phyloP scores from a whole-genome alignment of 805 yeast genomes.

The Nakazawaea holstii region DNA sequence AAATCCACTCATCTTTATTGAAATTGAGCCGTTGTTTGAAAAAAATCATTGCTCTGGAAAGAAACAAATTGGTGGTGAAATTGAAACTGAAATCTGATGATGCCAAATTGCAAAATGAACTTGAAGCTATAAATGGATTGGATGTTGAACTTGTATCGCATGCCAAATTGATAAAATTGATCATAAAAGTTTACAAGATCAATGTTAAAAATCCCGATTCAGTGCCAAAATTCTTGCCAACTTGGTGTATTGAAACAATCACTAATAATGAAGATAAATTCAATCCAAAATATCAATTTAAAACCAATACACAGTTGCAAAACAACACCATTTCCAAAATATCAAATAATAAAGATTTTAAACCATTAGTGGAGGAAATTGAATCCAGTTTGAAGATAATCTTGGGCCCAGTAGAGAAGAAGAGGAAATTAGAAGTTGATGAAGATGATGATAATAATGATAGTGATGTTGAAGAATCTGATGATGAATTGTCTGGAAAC shows the following conservation, averaged over 20 bases:
- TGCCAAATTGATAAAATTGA: conserved; percentile 15
- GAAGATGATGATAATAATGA: conserved; percentile 21
- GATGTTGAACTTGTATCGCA: conserved; percentile 9
- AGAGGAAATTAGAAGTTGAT: conserved; percentile 13
- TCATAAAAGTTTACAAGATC: conserved; percentile 20
- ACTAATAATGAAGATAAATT: conserved; percentile 24
- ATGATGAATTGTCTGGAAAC: conserved; percentile 21
- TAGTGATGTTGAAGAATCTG: conserved; percentile 21
- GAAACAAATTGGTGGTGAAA: conserved; percentile 6
- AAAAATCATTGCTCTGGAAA: conserved; percentile 18
- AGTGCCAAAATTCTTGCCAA: conserved; percentile 33
- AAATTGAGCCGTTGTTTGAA: conserved; percentile 35
- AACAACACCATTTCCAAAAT: conserved; percentile 44
- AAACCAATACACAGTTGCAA: conserved; percentile 30
- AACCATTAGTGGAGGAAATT: conserved; percentile 21
- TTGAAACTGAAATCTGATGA: conserved; percentile 14
- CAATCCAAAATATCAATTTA: conserved; percentile 46
- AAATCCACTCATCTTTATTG: conserved; percentile 39
- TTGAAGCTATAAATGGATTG: conserved; percentile 9
- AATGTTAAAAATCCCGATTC: conserved; percentile 22
- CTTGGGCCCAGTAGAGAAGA: conserved; percentile 22
- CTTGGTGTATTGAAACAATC: conserved; percentile 23
- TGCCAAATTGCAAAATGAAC: conserved; percentile 15
- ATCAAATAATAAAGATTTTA: conserved; percentile 39
- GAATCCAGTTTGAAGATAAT: conserved; percentile 21